phyloP scores from a whole-genome alignment of 1,139 yeast genomes.

The Candida smagusa region DNA sequence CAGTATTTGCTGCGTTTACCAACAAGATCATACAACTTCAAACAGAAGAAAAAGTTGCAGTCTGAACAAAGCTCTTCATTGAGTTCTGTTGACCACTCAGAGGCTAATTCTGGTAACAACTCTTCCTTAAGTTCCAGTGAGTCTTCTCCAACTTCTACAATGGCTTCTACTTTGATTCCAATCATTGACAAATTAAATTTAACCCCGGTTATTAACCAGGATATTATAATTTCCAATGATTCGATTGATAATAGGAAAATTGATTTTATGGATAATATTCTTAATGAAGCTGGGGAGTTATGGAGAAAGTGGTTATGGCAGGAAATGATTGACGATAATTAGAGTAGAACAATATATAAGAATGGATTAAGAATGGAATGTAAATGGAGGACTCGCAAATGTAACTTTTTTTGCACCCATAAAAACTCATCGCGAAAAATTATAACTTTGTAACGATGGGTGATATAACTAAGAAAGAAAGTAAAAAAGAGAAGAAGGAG shows the following conservation, averaged over 20 bases:
- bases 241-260: slow-evolving; percentile 32
- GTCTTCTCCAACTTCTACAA: slow-evolving; percentile 9
- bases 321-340: slow-evolving; percentile 55
- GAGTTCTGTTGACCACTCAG: slow-evolving; percentile 8
- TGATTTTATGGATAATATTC: slow-evolving; percentile 65
- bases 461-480: slow-evolving; percentile 15
- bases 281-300: slow-evolving; percentile 78
- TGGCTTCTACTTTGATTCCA: slow-evolving; percentile 9
- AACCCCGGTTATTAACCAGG: slow-evolving; percentile 4
- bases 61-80: neutral
- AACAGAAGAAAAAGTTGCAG: slow-evolving; percentile 22
- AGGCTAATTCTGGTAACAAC: slow-evolving; percentile 7
- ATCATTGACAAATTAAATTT: slow-evolving; percentile 4
- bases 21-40: slow-evolving; percentile 39
- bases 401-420: neutral
- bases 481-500: slow-evolving; percentile 26
- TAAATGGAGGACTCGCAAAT: too few relatives aligned
- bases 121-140: slow-evolving; percentile 10
- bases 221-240: slow-evolving; percentile 34
- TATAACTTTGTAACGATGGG: slow-evolving; percentile 4
- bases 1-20: slow-evolving; percentile 66
- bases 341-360: neutral
- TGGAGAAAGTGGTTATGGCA: slow-evolving; percentile 87
- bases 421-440: slow-evolving; percentile 7
- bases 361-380: too few relatives aligned